Conservation (phyloP, 495 filamentous ascomycete species). For the Geopyxis carbonaria region DNA sequence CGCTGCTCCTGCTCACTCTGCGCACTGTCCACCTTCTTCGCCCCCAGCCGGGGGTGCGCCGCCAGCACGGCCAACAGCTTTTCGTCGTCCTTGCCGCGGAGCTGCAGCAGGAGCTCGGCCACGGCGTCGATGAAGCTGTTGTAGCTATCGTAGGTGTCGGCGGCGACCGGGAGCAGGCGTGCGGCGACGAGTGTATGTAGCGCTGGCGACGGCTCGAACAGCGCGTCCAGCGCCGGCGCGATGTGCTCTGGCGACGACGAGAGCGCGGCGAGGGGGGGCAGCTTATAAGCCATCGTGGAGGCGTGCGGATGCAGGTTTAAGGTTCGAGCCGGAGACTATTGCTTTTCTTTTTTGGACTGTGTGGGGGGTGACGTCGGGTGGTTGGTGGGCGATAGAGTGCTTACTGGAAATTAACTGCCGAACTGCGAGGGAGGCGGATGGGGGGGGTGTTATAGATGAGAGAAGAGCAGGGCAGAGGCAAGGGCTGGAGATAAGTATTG, state of each 20-base stretch:
- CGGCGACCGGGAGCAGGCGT: conserved; percentile 44
- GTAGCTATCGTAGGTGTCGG: conserved; percentile 45
- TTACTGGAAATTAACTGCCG: neutral
- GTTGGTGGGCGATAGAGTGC: neutral
- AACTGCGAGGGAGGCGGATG: no score
- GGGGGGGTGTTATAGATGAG: no score
- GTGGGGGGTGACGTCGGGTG: neutral
- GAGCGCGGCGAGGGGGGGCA: conserved; percentile 35
- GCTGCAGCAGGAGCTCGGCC: conserved; percentile 31
- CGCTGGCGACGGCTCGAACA: conserved; percentile 71
- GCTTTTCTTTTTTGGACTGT: neutral
- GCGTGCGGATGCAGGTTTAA: conserved; percentile 16
- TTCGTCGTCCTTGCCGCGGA: conserved; percentile 32
- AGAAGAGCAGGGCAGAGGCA: no score
- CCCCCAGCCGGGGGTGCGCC: conserved; percentile 79
- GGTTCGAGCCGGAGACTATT: neutral
- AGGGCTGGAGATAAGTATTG: no score
- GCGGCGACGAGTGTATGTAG: conserved; percentile 56
- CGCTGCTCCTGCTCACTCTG: conserved; percentile 67
- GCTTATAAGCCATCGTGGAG: conserved; percentile 23
- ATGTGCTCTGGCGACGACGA: conserved; percentile 39
- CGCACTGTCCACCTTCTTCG: conserved; percentile 57
- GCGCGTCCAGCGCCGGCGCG: conserved; percentile 47
- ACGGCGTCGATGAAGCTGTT: conserved; percentile 42
- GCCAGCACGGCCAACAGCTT: conserved; percentile 55